Evolutionary conservation across 2,329 filamentous ascomycete genomes (phyloP), one percentile per base, ranked within the genome.

Genomic region (Cryphonectria naterciae): DNA sequence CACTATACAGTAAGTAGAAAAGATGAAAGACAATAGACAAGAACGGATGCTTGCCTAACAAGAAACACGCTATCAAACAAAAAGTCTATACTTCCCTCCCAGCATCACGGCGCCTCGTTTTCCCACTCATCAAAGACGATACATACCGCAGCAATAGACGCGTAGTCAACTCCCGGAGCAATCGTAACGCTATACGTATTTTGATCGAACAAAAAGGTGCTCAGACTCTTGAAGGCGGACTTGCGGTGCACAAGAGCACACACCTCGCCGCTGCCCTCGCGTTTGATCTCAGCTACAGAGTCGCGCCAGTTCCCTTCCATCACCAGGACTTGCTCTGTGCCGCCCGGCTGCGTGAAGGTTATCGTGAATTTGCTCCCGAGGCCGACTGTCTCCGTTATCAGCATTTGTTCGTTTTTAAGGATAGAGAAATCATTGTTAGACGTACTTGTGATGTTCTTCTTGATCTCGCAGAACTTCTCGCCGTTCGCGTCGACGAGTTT

Each of bases 111-210:
- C 35, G 2, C 32, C 69, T 87, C 84, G 64, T 89, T 87, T 70
- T 90, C 87, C 81, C 86, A 86, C 84, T 92, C 90, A 74, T 93
- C 91, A 72, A 93, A 80, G 72, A 87, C 89, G 67, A 93, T 89
- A 76, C 89, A 92, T 76, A 93, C 81, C 15, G 90, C 91, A 0
- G 85, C 88, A 74, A 93, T 86, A 63, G 93, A 76, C 4, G 88
- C 86, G 79, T 91, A 84, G 76, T 93, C 91, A 8, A 92, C 87
- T 22, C 87, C 87, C 0, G 90, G 88, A 1, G 89, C 89, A 7
- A 93, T 84, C 0, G 84, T 84, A 6, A 93, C 83, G 1, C 83
- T 86, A 74, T 93, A 93, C 4, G 89, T 91, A 80, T 92, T 89
- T 80, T 90, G 85, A 13, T 85, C 87, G 56, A 85, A 86, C 35